Percentiles rank a stretch among this genome's conserved stretches.
These are phyloP conservation scores for Magnaporthales sp. DNA, from an alignment of 2,329 filamentous ascomycete species.

Conservation along the genomic window DNA sequence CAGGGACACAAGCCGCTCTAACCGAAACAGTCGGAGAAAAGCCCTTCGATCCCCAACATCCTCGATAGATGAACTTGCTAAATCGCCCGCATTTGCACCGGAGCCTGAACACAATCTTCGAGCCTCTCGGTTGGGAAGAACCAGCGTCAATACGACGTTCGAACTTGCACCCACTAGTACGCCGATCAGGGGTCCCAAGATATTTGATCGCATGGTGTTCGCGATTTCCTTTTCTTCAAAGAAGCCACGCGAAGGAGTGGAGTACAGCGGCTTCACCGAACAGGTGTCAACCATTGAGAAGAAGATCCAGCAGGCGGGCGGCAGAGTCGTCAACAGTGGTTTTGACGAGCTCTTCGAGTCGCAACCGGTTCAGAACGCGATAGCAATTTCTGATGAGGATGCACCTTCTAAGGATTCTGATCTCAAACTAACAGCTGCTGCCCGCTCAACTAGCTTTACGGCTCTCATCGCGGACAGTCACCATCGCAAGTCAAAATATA, in stretches of 20 bases:
- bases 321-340: slow-evolving; percentile 60
- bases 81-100: slow-evolving; percentile 23
- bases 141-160: slow-evolving; percentile 5
- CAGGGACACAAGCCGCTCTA: not conserved
- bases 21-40: slow-evolving; percentile 14
- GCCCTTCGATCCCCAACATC: slow-evolving; percentile 13
- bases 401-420: slow-evolving; percentile 15
- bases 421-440: slow-evolving; percentile 44
- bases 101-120: slow-evolving; percentile 27
- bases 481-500: slow-evolving; percentile 81
- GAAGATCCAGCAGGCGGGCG: slow-evolving; percentile 63
- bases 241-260: slow-evolving; percentile 39
- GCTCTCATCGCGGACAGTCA: slow-evolving; percentile 81
- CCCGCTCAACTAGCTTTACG: slow-evolving; percentile 59
- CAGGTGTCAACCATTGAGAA: slow-evolving; percentile 41
- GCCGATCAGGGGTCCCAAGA: slow-evolving; percentile 6
- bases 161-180: not conserved
- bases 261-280: slow-evolving; percentile 27
- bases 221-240: slow-evolving; percentile 63
- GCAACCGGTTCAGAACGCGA: slow-evolving; percentile 23
- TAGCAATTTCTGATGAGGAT: slow-evolving; percentile 18
- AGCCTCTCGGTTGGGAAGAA: slow-evolving; percentile 12
- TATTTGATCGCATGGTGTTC: slow-evolving; percentile 81
- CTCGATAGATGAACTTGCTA: slow-evolving; percentile 40
- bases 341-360: slow-evolving; percentile 74